These are phyloP conservation scores for Amphicarpaea edgeworthii DNA, from an alignment of 306 rosid genomes.

Conservation along the genomic window DNA sequence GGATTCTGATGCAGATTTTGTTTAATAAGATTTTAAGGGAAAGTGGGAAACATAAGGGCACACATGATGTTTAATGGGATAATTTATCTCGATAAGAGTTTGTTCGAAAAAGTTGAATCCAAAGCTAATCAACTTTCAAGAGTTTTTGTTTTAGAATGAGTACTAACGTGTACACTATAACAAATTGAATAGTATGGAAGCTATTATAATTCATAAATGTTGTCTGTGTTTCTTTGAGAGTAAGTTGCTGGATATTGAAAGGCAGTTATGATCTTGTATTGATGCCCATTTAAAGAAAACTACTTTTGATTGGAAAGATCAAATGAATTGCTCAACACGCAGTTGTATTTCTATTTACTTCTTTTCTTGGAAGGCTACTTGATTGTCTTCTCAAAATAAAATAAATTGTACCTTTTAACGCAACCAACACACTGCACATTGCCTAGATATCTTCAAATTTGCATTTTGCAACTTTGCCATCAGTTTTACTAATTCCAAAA, in stretches of 20 bases:
- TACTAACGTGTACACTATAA: no score
- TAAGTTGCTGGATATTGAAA: neutral
- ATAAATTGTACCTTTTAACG: neutral
- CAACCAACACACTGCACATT: neutral
- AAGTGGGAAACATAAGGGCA: neutral
- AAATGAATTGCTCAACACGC: neutral
- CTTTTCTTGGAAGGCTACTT: neutral
- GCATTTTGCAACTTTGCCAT: constrained; percentile 1
- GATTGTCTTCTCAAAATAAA: neutral
- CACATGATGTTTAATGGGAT: neutral
- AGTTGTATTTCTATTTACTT: neutral
- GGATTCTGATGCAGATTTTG: no score
- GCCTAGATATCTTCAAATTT: neutral
- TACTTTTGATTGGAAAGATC: neutral
- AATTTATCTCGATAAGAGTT: no score
- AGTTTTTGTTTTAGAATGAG: no score
- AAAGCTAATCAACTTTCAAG: no score
- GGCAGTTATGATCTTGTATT: neutral
- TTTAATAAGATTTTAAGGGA: neutral
- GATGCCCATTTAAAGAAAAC: neutral
- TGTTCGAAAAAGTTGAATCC: no score
- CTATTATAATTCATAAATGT: no score
- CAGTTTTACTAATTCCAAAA: neutral
- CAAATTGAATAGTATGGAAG: neutral
- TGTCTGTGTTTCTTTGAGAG: neutral